These are phyloP conservation scores for Ogataea corticis DNA, from an alignment of 805 yeast species.

Conservation along the genomic window DNA sequence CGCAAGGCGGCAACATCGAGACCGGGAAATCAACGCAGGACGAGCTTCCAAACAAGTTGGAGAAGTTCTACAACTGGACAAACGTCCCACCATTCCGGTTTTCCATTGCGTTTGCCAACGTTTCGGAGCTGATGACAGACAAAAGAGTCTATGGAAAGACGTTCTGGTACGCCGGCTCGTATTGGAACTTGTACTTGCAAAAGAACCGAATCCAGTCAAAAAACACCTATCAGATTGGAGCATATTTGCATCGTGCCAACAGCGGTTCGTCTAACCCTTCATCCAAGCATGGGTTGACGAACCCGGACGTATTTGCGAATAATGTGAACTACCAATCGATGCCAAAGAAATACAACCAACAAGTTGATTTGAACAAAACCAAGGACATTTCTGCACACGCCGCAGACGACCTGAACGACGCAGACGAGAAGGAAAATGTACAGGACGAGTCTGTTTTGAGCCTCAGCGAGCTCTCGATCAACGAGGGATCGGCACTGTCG, in stretches of 20 bases:
- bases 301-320: slow-evolving; percentile 38
- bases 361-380: slow-evolving; percentile 3
- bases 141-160: slow-evolving; percentile 52
- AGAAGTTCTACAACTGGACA: slow-evolving; percentile 37
- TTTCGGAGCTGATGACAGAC: slow-evolving; percentile 44
- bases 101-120: slow-evolving; percentile 51
- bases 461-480: slow-evolving; percentile 23
- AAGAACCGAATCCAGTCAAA: slow-evolving; percentile 41
- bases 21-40: slow-evolving; percentile 31
- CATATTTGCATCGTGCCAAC: slow-evolving; percentile 53
- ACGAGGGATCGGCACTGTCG: slow-evolving; percentile 11
- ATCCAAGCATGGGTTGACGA: slow-evolving; percentile 40
- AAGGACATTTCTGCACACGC: slow-evolving; percentile 5
- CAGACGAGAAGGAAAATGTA: slow-evolving; percentile 26
- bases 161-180: slow-evolving; percentile 62
- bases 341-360: slow-evolving; percentile 22
- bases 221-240: slow-evolving; percentile 52
- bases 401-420: slow-evolving; percentile 8
- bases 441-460: slow-evolving; percentile 26
- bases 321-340: slow-evolving; percentile 27
- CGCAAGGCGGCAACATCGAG: slow-evolving; percentile 14
- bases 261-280: slow-evolving; percentile 35
- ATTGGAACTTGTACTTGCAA: slow-evolving; percentile 57
- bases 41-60: slow-evolving; percentile 12
- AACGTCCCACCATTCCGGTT: slow-evolving; percentile 55